A percentile compares a stretch with the other conserved stretches of the same genome.
Conservation (phyloP, 1,284 basidiomycete species). For the Cutaneotrichosporon daszewskae region DNA sequence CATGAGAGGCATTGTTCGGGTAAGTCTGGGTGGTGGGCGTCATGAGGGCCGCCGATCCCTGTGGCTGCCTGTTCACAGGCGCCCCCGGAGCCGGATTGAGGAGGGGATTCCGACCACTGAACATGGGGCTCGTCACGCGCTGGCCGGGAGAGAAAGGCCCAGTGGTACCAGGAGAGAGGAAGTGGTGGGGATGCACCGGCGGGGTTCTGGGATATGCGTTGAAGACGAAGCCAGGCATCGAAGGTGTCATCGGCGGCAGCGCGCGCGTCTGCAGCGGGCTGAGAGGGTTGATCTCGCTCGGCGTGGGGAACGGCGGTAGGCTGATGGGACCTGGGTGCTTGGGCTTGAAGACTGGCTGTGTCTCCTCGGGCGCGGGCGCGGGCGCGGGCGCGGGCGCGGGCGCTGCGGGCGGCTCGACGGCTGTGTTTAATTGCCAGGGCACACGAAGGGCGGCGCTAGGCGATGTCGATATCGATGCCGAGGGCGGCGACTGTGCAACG, state of each 20-base stretch:
- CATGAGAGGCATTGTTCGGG: conserved; percentile 25
- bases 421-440: conserved; percentile 28
- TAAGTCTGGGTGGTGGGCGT: conserved; percentile 43
- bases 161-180: conserved; percentile 34
- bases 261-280: conserved; percentile 40
- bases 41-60: conserved; percentile 34
- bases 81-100: conserved; percentile 48
- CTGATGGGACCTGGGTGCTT: conserved; percentile 40
- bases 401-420: conserved; percentile 1
- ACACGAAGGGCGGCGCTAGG: conserved; percentile 14
- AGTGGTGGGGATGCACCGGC: conserved; percentile 35
- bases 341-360: not conserved
- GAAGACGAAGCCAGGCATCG: conserved; percentile 49
- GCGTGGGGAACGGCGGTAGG: conserved; percentile 35
- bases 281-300: conserved; percentile 31
- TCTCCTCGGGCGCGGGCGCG: too few species aligned
- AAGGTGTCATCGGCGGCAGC: conserved; percentile 48
- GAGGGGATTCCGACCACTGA: conserved; percentile 41
- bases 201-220: conserved; percentile 47
- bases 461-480: too few species aligned
- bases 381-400: too few species aligned
- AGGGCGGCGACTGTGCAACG: too few species aligned
- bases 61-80: conserved; percentile 32
- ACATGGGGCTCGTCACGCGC: conserved; percentile 39
- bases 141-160: conserved; percentile 47